Evolutionary conservation across 2,329 filamentous ascomycete genomes (phyloP), one percentile per base, ranked within the genome.

Genomic region (Botrytis pseudocinerea): DNA sequence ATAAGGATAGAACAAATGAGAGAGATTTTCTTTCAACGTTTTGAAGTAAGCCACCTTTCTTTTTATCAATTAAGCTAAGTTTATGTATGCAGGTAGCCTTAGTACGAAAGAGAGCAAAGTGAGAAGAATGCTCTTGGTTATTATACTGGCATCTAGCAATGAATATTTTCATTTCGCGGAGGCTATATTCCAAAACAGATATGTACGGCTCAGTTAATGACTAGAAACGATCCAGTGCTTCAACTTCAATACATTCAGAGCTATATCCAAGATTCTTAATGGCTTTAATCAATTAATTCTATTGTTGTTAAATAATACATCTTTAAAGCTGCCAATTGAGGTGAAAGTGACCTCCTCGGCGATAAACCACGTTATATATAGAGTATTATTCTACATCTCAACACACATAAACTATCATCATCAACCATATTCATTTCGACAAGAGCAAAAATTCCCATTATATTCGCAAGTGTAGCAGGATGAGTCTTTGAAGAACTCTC

Each of bases 21-120:
- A 60, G 57, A 60, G 32, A 38, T 60, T 60, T 60, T 60, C 38
- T 60, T 60, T 38, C 7, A 60, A 60, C 57, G 8, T 60, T 60
- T 60, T 59, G 57, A 60, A 60, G 57, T 60, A 60, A 60, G 32
- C 32, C 57, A 60, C 57, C 57, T 60, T 60, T 60, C 57, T 14
- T 38, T 20, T 60, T 60, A 60, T 60, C 57, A 38, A 60, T 14
- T 38, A 60, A 60, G 32, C 57, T 60, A 60, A 60, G 0, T 60
- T 20, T 60, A 60, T 60, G 18, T 60, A 25, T 60, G 18, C 20
- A 60, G 57, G 57, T 32, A 60, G 57, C 57, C 32, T 60, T 60
- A 32, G 18, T 60, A 20, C 38, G 57, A 60, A 60, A 60, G 32
- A 60, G 32, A 60, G 57, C 32, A 38, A 60, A 60, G 57, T 60